A percentile compares a stretch with the other conserved stretches of the same genome.
Evolutionary conservation across 2,329 filamentous ascomycete species (phyloP).

Genomic region (Periconia sp.): DNA sequence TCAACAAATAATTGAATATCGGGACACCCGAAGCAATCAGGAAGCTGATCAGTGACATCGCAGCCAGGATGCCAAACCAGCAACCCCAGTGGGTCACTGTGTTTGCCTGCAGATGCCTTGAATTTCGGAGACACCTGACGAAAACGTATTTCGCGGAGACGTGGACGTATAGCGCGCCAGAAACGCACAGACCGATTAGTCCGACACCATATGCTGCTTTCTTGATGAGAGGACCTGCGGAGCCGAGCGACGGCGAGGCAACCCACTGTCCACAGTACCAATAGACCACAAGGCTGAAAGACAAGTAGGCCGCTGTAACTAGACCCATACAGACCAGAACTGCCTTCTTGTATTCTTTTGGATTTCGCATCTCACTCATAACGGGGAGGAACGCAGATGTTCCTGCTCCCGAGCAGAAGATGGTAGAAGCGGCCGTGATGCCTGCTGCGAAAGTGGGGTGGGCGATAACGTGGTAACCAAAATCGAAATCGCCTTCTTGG

Average conservation of each 20-base stretch:
- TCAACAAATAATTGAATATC: slow-evolving; percentile 57
- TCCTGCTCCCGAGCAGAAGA: slow-evolving; percentile 62
- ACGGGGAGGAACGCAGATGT: slow-evolving; percentile 65
- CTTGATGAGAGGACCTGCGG: slow-evolving; percentile 60
- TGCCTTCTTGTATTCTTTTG: slow-evolving; percentile 62
- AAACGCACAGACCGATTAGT: slow-evolving; percentile 57
- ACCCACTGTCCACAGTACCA: slow-evolving; percentile 64
- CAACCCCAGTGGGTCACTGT: slow-evolving; percentile 53
- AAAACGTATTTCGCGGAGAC: slow-evolving; percentile 58
- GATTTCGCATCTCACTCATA: slow-evolving; percentile 65
- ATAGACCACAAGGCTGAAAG: slow-evolving; percentile 63
- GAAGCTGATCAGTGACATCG: slow-evolving; percentile 49
- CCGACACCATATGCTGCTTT: slow-evolving; percentile 62
- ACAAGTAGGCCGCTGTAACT: slow-evolving; percentile 60
- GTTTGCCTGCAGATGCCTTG: slow-evolving; percentile 53
- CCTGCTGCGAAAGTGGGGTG: slow-evolving; percentile 61
- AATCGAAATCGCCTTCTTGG: slow-evolving; percentile 59
- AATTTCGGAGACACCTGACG: slow-evolving; percentile 55
- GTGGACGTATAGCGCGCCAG: slow-evolving; percentile 50
- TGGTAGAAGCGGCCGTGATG: slow-evolving; percentile 58
- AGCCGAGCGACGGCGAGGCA: slow-evolving; percentile 62
- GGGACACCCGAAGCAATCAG: slow-evolving; percentile 57
- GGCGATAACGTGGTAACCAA: slow-evolving; percentile 60
- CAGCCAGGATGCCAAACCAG: slow-evolving; percentile 52
- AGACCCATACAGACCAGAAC: slow-evolving; percentile 62